phyloP scores from a whole-genome alignment of 257 asterid species.

The Forsythia viridissima region DNA sequence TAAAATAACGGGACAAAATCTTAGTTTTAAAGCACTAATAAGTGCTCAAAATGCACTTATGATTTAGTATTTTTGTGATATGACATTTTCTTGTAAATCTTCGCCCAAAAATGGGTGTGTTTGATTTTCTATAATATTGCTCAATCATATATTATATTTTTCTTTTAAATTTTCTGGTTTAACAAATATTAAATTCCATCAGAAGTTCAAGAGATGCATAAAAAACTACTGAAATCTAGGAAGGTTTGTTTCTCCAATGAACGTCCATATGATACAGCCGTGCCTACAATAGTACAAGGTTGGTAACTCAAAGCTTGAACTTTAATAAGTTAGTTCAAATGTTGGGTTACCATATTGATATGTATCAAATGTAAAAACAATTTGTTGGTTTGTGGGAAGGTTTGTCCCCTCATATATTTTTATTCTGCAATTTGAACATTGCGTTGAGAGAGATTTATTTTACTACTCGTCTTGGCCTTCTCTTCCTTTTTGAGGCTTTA shows the following conservation, averaged over 20 bases:
- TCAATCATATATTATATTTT: no score
- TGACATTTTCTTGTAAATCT: no score
- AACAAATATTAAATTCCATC: conserved; percentile 40
- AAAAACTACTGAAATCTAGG: conserved; percentile 42
- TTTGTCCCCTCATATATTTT: neutral
- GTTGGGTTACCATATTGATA: neutral
- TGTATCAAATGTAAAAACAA: no score
- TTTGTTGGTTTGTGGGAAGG: neutral
- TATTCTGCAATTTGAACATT: neutral
- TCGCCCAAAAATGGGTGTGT: no score
- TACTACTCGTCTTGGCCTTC: neutral
- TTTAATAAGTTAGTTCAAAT: conserved; percentile 14
- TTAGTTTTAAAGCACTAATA: no score
- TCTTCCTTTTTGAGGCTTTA: neutral
- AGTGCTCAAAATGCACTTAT: no score
- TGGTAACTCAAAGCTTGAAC: conserved; percentile 45
- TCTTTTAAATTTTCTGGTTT: conserved; percentile 27
- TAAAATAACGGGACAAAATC: no score
- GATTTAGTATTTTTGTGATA: no score
- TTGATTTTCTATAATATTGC: no score
- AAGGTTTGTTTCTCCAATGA: conserved; percentile 40
- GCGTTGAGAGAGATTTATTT: neutral
- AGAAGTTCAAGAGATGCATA: conserved; percentile 52
- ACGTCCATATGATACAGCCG: conserved; percentile 41
- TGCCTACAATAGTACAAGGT: conserved; percentile 48